Conservation (phyloP, 345 rosid genomes). For the Gossypium bickii region DNA sequence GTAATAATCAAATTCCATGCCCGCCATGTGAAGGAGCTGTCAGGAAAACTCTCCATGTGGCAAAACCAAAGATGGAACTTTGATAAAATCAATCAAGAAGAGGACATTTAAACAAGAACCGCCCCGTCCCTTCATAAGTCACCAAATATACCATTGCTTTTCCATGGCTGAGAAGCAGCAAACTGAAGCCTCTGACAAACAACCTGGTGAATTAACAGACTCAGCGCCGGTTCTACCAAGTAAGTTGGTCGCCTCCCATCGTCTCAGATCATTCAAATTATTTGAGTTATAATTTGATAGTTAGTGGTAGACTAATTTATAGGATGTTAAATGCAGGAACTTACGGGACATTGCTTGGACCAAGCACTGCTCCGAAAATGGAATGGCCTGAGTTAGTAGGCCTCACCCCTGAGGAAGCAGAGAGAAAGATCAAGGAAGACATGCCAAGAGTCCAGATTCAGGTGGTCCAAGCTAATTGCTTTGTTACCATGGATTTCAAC, state of each 20-base stretch:
- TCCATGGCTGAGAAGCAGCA: constrained; percentile 20
- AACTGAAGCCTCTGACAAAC: constrained; percentile 4
- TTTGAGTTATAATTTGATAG: neutral
- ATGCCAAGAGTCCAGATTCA: constrained; percentile 2
- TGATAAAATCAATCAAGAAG: neutral
- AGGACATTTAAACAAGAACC: neutral
- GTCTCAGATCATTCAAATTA: neutral
- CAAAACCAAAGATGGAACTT: constrained; percentile 13
- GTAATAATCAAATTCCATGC: neutral
- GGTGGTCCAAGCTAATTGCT: constrained; percentile 1
- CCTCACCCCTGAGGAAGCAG: constrained; percentile 9
- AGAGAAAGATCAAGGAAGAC: constrained; percentile 16
- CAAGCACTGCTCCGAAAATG: constrained; percentile 19
- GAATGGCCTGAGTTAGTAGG: constrained; percentile 61
- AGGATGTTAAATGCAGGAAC: constrained; percentile 21
- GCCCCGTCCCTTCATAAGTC: neutral
- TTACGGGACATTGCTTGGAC: constrained; percentile 20
- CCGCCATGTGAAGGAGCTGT: neutral
- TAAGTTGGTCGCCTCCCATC: constrained; percentile 15
- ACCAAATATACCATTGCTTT: neutral
- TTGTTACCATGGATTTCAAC: constrained; percentile 19
- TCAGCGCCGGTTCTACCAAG: constrained; percentile 22
- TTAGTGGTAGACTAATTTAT: neutral
- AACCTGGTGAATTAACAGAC: constrained; percentile 4
- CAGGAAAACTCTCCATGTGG: neutral